Conservation (phyloP, 1,139 yeast genomes). For the Pichia sp. region DNA sequence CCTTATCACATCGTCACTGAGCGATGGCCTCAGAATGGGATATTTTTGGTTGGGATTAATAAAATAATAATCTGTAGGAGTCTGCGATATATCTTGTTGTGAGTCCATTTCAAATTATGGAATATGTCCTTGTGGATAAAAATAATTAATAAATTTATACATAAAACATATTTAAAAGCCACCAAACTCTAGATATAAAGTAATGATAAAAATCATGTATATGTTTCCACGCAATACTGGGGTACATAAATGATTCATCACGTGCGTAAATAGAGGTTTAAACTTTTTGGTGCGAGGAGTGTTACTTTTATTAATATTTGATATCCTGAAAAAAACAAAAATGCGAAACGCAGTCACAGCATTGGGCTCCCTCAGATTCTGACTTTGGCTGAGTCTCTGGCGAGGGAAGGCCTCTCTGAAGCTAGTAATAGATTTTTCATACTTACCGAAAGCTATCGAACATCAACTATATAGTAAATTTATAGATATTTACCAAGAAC, state of each 20-base stretch:
- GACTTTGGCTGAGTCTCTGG: not conserved
- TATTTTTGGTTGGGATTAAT: constrained; percentile 38
- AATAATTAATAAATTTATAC: too few species aligned
- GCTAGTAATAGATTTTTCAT: constrained; percentile 5
- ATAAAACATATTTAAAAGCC: too few species aligned
- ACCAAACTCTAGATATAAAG: too few species aligned
- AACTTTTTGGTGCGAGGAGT: too few species aligned
- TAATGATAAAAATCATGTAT: too few species aligned
- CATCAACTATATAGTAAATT: not conserved
- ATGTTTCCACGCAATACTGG: too few species aligned
- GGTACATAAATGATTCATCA: too few species aligned
- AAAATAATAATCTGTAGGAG: constrained; percentile 32
- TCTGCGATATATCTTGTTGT: not conserved
- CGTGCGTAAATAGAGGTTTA: too few species aligned
- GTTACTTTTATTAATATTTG: too few species aligned
- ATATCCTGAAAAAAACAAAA: not conserved
- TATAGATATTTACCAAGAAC: not conserved
- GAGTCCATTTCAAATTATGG: not conserved
- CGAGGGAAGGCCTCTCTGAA: not conserved
- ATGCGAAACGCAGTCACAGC: constrained; percentile 1
- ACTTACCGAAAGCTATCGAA: not conserved
- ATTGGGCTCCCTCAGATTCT: not conserved
- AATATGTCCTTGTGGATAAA: not conserved
- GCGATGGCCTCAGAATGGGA: constrained; percentile 55
- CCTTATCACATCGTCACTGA: constrained; percentile 61